Percentiles rank a stretch among this genome's conserved stretches.
Evolutionary conservation across 495 filamentous ascomycete genomes (phyloP).

Genomic region (Penicillium arizonense): DNA sequence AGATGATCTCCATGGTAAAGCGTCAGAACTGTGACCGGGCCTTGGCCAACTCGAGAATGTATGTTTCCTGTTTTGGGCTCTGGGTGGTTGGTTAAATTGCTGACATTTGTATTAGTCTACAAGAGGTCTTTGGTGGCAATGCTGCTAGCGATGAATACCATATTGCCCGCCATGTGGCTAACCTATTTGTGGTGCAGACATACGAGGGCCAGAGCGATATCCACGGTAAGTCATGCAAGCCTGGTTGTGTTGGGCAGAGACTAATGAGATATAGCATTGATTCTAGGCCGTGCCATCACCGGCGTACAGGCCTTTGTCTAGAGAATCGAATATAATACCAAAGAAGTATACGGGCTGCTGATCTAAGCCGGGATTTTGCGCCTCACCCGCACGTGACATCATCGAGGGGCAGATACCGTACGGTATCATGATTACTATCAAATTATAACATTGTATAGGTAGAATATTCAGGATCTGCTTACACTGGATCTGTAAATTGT

Average conservation of each 20-base stretch:
- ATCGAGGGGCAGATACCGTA: constrained; percentile 23
- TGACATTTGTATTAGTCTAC: constrained; percentile 52
- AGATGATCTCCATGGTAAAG: constrained; percentile 99
- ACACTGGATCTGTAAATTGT: too few relatives aligned
- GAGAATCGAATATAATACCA: neutral
- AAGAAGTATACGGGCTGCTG: constrained; percentile 6
- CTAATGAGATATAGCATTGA: constrained; percentile 50
- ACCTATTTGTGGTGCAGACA: constrained; percentile 95
- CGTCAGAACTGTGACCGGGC: constrained; percentile 96
- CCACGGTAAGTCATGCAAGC: constrained; percentile 63
- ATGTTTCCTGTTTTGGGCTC: constrained; percentile 26
- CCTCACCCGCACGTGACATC: constrained; percentile 33
- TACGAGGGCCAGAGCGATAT: constrained; percentile 98
- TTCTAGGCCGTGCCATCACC: constrained; percentile 68
- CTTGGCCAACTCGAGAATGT: constrained; percentile 72
- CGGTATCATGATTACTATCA: neutral
- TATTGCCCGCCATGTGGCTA: constrained; percentile 93
- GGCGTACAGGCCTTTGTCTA: constrained; percentile 68
- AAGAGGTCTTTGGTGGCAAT: constrained; percentile 96
- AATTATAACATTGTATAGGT: neutral
- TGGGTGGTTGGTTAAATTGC: constrained; percentile 2
- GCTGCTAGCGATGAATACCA: constrained; percentile 95
- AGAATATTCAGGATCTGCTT: neutral
- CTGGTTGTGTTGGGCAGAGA: constrained; percentile 9
- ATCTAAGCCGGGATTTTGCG: constrained; percentile 13